These are phyloP conservation scores for Suhomyces tanzawaensis DNA, from an alignment of 805 yeast genomes.

Conservation along the genomic window DNA sequence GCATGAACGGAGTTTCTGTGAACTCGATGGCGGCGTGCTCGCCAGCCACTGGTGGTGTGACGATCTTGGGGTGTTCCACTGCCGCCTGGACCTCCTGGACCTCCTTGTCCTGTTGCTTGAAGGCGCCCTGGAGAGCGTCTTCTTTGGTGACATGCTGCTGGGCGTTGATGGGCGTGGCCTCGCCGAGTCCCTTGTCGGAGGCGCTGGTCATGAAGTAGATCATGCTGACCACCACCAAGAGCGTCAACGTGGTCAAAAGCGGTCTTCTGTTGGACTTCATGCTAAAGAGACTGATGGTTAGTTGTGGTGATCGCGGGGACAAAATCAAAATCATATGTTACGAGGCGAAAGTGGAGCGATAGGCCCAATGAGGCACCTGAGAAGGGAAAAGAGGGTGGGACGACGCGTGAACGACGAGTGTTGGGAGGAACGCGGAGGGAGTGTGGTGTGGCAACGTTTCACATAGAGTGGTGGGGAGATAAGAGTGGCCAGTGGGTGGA, in stretches of 20 bases:
- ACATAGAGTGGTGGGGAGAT: too few relatives aligned
- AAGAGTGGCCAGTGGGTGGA: too few relatives aligned
- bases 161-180: constrained; percentile 21
- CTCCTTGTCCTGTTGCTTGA: background rate
- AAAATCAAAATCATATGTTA: too few relatives aligned
- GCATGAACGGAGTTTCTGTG: constrained; percentile 65
- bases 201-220: constrained; percentile 26
- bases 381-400: too few relatives aligned
- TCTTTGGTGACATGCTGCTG: constrained; percentile 7
- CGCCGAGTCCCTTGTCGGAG: constrained; percentile 19
- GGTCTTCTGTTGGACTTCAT: constrained; percentile 28
- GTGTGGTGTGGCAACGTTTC: too few relatives aligned
- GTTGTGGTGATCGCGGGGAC: constrained; percentile 3
- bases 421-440: too few relatives aligned
- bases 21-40: constrained; percentile 1
- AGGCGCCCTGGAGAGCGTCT: constrained; percentile 3
- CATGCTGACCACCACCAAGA: constrained; percentile 23
- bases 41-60: background rate
- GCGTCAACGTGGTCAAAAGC: constrained; percentile 21
- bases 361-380: too few relatives aligned
- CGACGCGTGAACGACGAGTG: too few relatives aligned
- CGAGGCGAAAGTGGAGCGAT: too few relatives aligned
- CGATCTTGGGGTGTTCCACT: background rate
- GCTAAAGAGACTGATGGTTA: constrained; percentile 5
- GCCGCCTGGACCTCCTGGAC: background rate